Evolutionary conservation across 345 rosid species (phyloP).

Genomic region (Orychophragmus violaceus): DNA sequence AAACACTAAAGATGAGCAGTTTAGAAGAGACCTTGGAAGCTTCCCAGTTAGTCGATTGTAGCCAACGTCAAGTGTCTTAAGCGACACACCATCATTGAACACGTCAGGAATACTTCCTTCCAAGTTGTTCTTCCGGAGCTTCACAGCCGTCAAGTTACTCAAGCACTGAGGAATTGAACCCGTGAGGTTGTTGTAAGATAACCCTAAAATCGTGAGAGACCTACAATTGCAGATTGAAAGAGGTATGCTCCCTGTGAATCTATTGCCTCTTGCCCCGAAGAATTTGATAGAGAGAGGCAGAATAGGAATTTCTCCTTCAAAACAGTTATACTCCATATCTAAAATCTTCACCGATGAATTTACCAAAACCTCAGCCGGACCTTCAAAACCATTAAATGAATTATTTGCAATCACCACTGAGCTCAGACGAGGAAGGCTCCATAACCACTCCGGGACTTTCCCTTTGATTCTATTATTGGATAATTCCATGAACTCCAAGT

Average conservation of each 20-base stretch:
- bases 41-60: neutral
- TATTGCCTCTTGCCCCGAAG: neutral
- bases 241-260: neutral
- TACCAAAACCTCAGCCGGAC: neutral
- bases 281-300: neutral
- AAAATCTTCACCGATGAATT: neutral
- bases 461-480: neutral
- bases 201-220: neutral
- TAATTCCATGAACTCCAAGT: neutral
- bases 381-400: neutral
- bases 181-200: neutral
- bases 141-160: neutral
- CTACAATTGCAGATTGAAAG: neutral
- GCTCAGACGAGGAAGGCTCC: neutral
- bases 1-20: neutral
- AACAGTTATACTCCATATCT: neutral
- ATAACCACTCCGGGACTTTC: slow-evolving; percentile 1
- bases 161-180: slow-evolving; percentile 2
- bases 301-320: neutral
- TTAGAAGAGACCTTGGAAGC: neutral
- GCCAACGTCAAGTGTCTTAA: neutral
- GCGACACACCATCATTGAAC: neutral
- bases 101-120: neutral
- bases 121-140: neutral
- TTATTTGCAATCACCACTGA: rapidly evolving